Evolutionary conservation across 2,329 filamentous ascomycete genomes (phyloP).

Genomic region (Talaromyces albobiverticillius): DNA sequence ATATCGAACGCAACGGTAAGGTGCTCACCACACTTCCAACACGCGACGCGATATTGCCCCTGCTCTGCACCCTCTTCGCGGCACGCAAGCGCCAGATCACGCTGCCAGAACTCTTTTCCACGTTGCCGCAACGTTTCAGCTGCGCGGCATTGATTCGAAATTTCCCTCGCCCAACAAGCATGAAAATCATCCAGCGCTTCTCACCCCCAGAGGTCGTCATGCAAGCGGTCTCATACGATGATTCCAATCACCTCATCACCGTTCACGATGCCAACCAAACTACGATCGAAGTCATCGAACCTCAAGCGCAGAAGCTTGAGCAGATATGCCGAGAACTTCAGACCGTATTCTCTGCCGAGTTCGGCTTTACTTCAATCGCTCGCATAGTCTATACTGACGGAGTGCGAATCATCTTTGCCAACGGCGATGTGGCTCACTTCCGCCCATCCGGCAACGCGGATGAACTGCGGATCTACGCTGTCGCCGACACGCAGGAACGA

Average conservation of each 20-base stretch:
- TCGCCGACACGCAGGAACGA: slow-evolving; percentile 28
- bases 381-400: slow-evolving; percentile 31
- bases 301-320: slow-evolving; percentile 1
- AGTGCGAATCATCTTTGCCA: slow-evolving; percentile 29
- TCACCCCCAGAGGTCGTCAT: slow-evolving; percentile 22
- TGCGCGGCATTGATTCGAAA: slow-evolving; percentile 30
- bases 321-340: slow-evolving; percentile 25
- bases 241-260: slow-evolving; percentile 14
- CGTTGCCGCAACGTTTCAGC: slow-evolving; percentile 28
- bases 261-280: slow-evolving; percentile 14
- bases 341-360: slow-evolving; percentile 26
- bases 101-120: slow-evolving; percentile 27
- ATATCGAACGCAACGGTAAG: slow-evolving; percentile 27
- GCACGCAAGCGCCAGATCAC: slow-evolving; percentile 23
- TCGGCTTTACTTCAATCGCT: slow-evolving; percentile 24
- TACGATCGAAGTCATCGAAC: slow-evolving; percentile 8
- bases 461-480: slow-evolving; percentile 32
- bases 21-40: slow-evolving; percentile 29
- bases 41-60: slow-evolving; percentile 29
- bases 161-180: slow-evolving; percentile 29
- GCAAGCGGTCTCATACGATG: slow-evolving; percentile 21
- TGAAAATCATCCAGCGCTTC: slow-evolving; percentile 29
- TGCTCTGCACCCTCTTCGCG: slow-evolving; percentile 29
- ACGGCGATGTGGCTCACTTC: slow-evolving; percentile 32
- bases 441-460: slow-evolving; percentile 34